phyloP scores from a whole-genome alignment of 2,329 filamentous ascomycete species.

The Phialophora macrospora region DNA sequence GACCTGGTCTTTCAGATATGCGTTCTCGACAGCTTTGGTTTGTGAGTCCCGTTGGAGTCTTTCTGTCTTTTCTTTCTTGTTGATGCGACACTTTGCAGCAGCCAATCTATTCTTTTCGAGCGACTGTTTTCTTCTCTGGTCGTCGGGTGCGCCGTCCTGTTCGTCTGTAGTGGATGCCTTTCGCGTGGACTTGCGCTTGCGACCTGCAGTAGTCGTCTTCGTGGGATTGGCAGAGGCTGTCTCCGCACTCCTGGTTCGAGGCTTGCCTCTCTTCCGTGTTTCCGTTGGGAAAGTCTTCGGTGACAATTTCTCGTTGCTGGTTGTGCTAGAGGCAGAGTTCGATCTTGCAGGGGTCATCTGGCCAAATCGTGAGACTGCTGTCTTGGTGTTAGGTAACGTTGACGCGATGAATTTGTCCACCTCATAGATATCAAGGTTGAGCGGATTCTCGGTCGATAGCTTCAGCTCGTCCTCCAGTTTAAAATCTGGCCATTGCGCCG shows the following conservation, averaged over 20 bases:
- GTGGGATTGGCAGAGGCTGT: constrained; percentile 10
- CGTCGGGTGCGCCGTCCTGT: constrained; percentile 26
- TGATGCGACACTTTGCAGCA: constrained; percentile 40
- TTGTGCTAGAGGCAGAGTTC: constrained; percentile 32
- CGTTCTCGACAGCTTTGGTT: constrained; percentile 39
- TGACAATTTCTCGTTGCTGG: constrained; percentile 28
- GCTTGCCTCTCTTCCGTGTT: constrained; percentile 33
- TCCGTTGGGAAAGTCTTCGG: constrained; percentile 25
- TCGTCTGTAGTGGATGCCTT: constrained; percentile 30
- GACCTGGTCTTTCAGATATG: constrained; percentile 39
- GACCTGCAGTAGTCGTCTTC: constrained; percentile 23
- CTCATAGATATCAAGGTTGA: constrained; percentile 30
- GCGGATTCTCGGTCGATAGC: constrained; percentile 17
- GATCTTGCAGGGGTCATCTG: constrained; percentile 39
- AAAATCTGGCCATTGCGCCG: constrained; percentile 35
- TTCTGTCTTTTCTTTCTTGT: constrained; percentile 41
- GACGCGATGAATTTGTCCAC: constrained; percentile 35
- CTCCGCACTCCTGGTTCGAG: constrained; percentile 23
- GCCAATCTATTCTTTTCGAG: constrained; percentile 40
- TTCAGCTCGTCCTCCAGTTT: constrained; percentile 34
- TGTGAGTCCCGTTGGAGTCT: constrained; percentile 39
- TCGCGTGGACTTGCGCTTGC: constrained; percentile 36
- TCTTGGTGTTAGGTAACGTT: constrained; percentile 29
- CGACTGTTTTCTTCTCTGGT: constrained; percentile 39
- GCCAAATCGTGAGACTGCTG: constrained; percentile 36